Evolutionary conservation across 768 basidiomycete species (phyloP).

Genomic region (Lentinula detonsa): DNA sequence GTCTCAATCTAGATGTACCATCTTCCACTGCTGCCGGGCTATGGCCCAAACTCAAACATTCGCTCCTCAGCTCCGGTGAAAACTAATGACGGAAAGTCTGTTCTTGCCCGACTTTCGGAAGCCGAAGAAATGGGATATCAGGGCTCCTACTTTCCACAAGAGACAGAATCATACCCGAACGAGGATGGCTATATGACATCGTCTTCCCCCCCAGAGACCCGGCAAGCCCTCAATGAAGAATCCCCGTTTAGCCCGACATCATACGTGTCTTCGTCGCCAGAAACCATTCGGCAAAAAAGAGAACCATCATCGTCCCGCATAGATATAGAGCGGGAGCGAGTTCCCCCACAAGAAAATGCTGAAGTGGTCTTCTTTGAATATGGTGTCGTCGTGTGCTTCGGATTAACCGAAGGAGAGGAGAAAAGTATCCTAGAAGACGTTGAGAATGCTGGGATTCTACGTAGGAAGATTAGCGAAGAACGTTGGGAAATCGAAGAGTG

Average conservation of each 20-base stretch:
- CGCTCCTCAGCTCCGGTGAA: slow-evolving; percentile 73
- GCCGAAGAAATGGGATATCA: slow-evolving; percentile 90
- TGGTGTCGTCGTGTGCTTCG: slow-evolving; percentile 92
- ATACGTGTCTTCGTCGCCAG: slow-evolving; percentile 4
- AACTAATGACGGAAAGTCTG: slow-evolving; percentile 46
- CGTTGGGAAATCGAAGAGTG: slow-evolving; percentile 94
- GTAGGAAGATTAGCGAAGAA: slow-evolving; percentile 50
- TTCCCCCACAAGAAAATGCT: slow-evolving; percentile 46
- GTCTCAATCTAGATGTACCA: slow-evolving; percentile 67
- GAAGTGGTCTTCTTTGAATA: slow-evolving; percentile 81
- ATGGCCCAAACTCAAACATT: slow-evolving; percentile 76
- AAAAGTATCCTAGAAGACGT: slow-evolving; percentile 81
- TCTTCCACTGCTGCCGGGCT: slow-evolving; percentile 86
- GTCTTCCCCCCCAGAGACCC: slow-evolving; percentile 30
- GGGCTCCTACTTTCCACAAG: slow-evolving; percentile 65
- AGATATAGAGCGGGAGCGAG: slow-evolving; percentile 9
- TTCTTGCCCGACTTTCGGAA: slow-evolving; percentile 67
- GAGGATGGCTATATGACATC: slow-evolving; percentile 63
- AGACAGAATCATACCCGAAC: slow-evolving; percentile 24
- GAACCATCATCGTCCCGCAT: neutral
- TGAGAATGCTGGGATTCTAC: slow-evolving; percentile 62
- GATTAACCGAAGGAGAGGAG: slow-evolving; percentile 76
- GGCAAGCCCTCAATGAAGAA: slow-evolving; percentile 14
- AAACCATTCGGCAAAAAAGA: slow-evolving; percentile 6
- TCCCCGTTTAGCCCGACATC: slow-evolving; percentile 10